phyloP scores from a whole-genome alignment of 2,329 filamentous ascomycete genomes.

The Cladophialophora carrionii region DNA sequence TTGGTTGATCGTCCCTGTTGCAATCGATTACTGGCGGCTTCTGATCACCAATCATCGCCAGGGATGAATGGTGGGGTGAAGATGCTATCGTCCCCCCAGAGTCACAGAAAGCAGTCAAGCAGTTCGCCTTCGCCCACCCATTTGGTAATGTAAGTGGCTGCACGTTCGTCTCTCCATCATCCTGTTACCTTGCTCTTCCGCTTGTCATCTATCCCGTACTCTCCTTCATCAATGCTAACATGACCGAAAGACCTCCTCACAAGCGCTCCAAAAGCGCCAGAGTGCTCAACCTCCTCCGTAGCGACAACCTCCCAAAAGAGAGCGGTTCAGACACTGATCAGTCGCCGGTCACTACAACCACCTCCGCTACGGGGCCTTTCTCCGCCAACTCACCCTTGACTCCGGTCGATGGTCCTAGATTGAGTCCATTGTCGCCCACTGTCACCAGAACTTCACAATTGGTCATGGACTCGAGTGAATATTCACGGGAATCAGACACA shows the following conservation, averaged over 20 bases:
- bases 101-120: slow-evolving; percentile 11
- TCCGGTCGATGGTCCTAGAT: slow-evolving; percentile 25
- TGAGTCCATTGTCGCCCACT: slow-evolving; percentile 34
- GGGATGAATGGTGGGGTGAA: slow-evolving; percentile 32
- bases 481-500: slow-evolving; percentile 42
- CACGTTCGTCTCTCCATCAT: slow-evolving; percentile 4
- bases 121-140: slow-evolving; percentile 16
- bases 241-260: slow-evolving; percentile 45
- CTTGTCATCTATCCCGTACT: background rate
- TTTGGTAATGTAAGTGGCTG: slow-evolving; percentile 17
- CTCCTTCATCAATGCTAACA: slow-evolving; percentile 37
- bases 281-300: slow-evolving; percentile 58
- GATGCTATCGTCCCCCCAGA: slow-evolving; percentile 13
- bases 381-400: slow-evolving; percentile 24
- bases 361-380: slow-evolving; percentile 28
- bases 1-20: slow-evolving; percentile 27
- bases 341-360: slow-evolving; percentile 35
- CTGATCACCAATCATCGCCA: slow-evolving; percentile 25
- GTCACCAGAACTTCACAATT: slow-evolving; percentile 40
- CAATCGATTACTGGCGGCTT: slow-evolving; percentile 21
- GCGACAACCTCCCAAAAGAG: slow-evolving; percentile 55
- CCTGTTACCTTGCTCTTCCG: background rate
- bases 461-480: slow-evolving; percentile 39
- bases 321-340: slow-evolving; percentile 41
- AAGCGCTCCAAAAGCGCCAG: slow-evolving; percentile 60